Percentiles rank a stretch among this genome's conserved stretches.
phyloP scores from a whole-genome alignment of 495 filamentous ascomycete species.

The Daldinia loculata region DNA sequence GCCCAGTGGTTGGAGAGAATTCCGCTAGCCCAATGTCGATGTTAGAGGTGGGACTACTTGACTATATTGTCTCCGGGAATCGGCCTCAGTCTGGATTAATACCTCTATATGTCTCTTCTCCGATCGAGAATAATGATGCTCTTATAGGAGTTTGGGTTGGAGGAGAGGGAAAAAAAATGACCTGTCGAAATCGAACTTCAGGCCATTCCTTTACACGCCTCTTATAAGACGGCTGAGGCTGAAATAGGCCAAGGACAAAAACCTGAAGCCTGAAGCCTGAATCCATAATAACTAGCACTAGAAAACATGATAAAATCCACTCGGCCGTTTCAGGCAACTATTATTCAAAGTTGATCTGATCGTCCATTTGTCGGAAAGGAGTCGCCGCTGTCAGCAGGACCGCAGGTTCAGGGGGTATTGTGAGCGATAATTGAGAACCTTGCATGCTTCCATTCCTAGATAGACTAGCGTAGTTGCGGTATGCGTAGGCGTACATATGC shows the following conservation, averaged over 20 bases:
- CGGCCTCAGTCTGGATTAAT: slow-evolving; percentile 6
- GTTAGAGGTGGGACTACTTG: slow-evolving; percentile 1
- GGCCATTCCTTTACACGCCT: slow-evolving; percentile 30
- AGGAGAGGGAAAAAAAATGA: slow-evolving; percentile 28
- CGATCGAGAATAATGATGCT: not conserved
- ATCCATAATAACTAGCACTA: not conserved
- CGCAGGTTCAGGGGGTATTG: slow-evolving; percentile 1
- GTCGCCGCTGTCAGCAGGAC: slow-evolving; percentile 7
- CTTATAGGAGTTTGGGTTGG: no score
- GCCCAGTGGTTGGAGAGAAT: not conserved
- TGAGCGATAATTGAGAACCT: slow-evolving; percentile 28
- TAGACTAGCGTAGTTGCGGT: not conserved
- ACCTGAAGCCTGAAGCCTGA: slow-evolving; percentile 46
- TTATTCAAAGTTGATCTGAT: slow-evolving; percentile 1
- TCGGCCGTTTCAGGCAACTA: slow-evolving; percentile 17
- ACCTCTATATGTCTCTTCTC: not conserved
- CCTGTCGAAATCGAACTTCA: slow-evolving; percentile 27
- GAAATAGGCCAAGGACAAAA: slow-evolving; percentile 45
- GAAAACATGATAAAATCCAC: not conserved
- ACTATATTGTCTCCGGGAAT: slow-evolving; percentile 22
- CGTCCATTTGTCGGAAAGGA: not conserved
- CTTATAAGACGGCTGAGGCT: slow-evolving; percentile 58
- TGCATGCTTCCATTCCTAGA: not conserved
- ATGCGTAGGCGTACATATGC: not conserved
- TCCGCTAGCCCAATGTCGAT: slow-evolving; percentile 2